Evolutionary conservation across 495 filamentous ascomycete genomes (phyloP).

Genomic region (Amorphotheca resinae): DNA sequence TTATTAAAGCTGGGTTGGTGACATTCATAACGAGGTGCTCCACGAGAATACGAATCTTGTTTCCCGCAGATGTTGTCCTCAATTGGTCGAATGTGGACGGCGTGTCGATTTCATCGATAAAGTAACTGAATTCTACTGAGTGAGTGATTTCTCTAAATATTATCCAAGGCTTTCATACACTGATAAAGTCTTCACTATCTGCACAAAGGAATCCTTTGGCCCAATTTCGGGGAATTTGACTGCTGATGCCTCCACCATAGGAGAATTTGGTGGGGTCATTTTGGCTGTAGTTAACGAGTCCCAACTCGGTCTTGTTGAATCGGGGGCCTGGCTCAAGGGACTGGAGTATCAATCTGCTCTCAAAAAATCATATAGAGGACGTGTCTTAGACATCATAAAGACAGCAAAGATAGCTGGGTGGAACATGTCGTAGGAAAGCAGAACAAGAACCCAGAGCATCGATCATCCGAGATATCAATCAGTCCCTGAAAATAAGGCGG

Average conservation of each 20-base stretch:
- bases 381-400: too few species aligned
- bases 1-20: conserved; percentile 63
- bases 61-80: conserved; percentile 50
- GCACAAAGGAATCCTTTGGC: conserved; percentile 49
- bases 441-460: too few species aligned
- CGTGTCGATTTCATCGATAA: conserved; percentile 49
- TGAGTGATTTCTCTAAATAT: background rate
- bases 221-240: conserved; percentile 40
- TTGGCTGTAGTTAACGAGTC: too few species aligned
- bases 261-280: too few species aligned
- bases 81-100: conserved; percentile 73
- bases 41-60: conserved; percentile 51
- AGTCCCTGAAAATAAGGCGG: too few species aligned
- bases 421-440: too few species aligned
- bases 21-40: conserved; percentile 49
- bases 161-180: conserved; percentile 30
- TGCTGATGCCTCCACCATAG: too few species aligned
- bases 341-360: background rate
- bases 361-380: background rate
- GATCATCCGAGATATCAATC: too few species aligned
- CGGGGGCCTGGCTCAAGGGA: background rate
- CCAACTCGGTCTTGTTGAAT: too few species aligned
- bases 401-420: too few species aligned
- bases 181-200: conserved; percentile 57
- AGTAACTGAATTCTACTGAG: conserved; percentile 37